Evolutionary conservation across 345 rosid genomes (phyloP), one percentile per base, ranked within the genome.

Genomic region (Brassica nigra): DNA sequence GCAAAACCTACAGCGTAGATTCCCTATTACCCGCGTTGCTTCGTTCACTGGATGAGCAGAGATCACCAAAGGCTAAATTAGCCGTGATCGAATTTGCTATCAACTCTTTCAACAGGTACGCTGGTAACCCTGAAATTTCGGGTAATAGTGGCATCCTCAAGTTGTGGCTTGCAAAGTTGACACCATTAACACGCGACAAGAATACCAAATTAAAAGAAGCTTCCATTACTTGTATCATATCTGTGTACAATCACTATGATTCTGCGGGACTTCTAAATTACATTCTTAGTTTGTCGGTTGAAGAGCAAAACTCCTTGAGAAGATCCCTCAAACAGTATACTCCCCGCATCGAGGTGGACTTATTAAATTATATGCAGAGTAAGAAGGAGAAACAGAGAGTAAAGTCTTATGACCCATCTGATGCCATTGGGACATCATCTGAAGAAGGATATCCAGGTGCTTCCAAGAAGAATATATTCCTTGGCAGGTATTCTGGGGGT

Each of bases 311-410:
- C 86, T 89, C 92, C 72, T 85, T 93, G 87, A 89, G 98, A 84
- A 91, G 99, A 66, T 85, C 97, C 47, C 93, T 95, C 68, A 95
- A 93, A 78, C 98, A 91, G 79, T 85, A 89, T 74, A 93, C 98
- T 76, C 99, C 99, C 77, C 97, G 97, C 36, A 93, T 95, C 78
- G 99, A 95, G 81, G 99, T 95, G 84, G 99, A 95, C 82, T 87
- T 95, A 20, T 86, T 95, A 87, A 95, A 93, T 89, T 93, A 85
- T 84, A 78, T 95, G 87, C 99, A 95, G 88, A 90, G 73, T 85
- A 95, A 93, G 89, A 93, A 95, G 82, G 99, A 95, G 52, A 83
- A 94, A 36, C 99, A 93, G 74, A 94, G 99, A 39, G 70, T 88
- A 16, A 95, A 91, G 85, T 90, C 96, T 18, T 85, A 93, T 86